These are phyloP conservation scores for Plasmopara halstedii DNA, from an alignment of 352 stramenopile genomes.

Conservation along the genomic window DNA sequence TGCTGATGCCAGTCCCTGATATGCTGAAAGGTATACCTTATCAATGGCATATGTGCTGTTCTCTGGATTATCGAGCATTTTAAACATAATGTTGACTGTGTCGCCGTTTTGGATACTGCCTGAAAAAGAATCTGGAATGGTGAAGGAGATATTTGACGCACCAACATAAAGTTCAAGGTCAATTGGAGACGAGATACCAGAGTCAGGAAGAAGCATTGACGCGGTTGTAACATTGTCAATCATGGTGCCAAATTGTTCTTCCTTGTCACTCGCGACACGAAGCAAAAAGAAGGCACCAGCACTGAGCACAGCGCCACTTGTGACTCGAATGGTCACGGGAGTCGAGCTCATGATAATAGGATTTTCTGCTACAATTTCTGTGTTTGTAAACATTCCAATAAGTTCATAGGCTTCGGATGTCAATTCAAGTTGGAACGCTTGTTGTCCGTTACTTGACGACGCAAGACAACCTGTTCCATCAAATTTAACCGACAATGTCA, in stretches of 20 bases:
- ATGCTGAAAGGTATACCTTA: constrained; percentile 65
- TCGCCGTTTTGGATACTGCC: constrained; percentile 74
- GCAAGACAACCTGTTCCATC: constrained; percentile 41
- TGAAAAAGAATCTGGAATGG: constrained; percentile 49
- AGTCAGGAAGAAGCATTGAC: constrained; percentile 29
- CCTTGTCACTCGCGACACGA: constrained; percentile 48
- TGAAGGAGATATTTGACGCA: constrained; percentile 62
- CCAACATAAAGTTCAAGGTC: constrained; percentile 44
- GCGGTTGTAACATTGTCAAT: constrained; percentile 48
- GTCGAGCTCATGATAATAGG: constrained; percentile 43
- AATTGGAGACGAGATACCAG: constrained; percentile 13
- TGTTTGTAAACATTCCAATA: constrained; percentile 45
- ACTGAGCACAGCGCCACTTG: constrained; percentile 49
- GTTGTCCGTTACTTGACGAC: constrained; percentile 20
- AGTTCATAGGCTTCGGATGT: constrained; percentile 47
- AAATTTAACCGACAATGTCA: constrained; percentile 44
- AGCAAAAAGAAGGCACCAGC: constrained; percentile 59
- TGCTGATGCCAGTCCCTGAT: constrained; percentile 40
- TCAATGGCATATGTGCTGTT: constrained; percentile 57
- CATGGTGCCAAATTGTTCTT: constrained; percentile 45
- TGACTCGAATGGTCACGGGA: constrained; percentile 45
- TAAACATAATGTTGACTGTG: constrained; percentile 50
- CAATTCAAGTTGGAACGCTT: constrained; percentile 55
- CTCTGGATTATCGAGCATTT: constrained; percentile 50
- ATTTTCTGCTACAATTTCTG: constrained; percentile 38